Conservation (phyloP, 2,329 filamentous ascomycete species). For the Cercospora sojina region DNA sequence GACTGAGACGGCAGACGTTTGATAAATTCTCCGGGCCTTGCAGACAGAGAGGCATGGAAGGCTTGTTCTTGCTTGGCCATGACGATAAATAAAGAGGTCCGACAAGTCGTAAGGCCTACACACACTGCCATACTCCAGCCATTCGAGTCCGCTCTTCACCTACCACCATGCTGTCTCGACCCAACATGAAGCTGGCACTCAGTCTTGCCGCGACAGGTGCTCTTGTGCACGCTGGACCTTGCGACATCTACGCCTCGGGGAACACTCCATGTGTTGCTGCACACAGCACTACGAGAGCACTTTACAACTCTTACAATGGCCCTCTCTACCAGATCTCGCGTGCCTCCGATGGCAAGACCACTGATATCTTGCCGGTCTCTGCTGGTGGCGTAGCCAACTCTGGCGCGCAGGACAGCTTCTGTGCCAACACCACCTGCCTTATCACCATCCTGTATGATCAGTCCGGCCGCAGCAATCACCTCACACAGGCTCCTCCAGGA, state of each 20-base stretch:
- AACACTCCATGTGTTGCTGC: conserved; percentile 64
- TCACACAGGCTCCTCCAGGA: conserved; percentile 58
- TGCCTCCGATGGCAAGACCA: conserved; percentile 52
- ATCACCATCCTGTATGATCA: conserved; percentile 66
- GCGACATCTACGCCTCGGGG: conserved; percentile 60
- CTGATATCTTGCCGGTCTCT: conserved; percentile 52
- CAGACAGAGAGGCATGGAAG: not conserved
- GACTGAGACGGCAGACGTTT: not conserved
- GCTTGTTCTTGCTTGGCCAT: not conserved
- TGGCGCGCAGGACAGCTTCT: conserved; percentile 60
- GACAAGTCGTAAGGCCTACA: not conserved
- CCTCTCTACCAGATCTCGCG: conserved; percentile 61
- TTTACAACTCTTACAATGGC: conserved; percentile 56
- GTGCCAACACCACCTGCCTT: conserved; percentile 59
- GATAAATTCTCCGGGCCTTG: not conserved
- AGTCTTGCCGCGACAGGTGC: conserved; percentile 17
- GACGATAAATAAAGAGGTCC: not conserved
- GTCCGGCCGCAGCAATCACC: conserved; percentile 61
- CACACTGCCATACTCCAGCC: not conserved
- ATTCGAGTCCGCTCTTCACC: not conserved
- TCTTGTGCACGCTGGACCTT: conserved; percentile 52
- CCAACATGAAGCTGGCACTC: conserved; percentile 18
- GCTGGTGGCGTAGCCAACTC: conserved; percentile 64
- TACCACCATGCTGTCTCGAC: conserved; percentile 17
- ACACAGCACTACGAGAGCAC: conserved; percentile 63